A percentile compares a stretch with the other conserved stretches of the same genome.
Conservation (phyloP, 495 filamentous ascomycete genomes). For the Pyronema domesticum region DNA sequence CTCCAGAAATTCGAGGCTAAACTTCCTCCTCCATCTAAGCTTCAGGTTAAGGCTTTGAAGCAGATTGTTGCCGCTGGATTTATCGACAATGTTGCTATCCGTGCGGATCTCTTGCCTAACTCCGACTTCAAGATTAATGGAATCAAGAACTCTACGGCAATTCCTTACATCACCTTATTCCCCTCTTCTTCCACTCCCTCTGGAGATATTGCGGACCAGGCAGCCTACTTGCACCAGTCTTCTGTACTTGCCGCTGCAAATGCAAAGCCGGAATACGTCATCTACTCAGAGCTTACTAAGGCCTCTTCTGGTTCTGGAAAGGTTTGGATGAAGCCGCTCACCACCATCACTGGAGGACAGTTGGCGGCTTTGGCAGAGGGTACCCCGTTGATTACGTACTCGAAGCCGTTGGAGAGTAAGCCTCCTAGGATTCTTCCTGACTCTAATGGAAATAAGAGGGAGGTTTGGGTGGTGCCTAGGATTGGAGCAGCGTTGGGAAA, state of each 20-base stretch:
- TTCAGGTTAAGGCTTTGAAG: constrained; percentile 63
- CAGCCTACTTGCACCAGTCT: constrained; percentile 72
- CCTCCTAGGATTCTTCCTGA: constrained; percentile 27
- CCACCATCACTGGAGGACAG: constrained; percentile 52
- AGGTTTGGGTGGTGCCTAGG: constrained; percentile 68
- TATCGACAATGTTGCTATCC: constrained; percentile 88
- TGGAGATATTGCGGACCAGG: constrained; percentile 29
- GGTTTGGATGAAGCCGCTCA: constrained; percentile 77
- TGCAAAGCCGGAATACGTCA: constrained; percentile 61
- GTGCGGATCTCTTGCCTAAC: constrained; percentile 62
- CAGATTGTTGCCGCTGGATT: constrained; percentile 86
- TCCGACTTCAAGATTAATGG: constrained; percentile 54
- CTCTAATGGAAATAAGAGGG: constrained; percentile 38
- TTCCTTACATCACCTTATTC: constrained; percentile 78
- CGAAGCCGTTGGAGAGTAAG: constrained; percentile 77
- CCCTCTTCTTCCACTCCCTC: constrained; percentile 31
- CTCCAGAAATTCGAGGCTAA: constrained; percentile 40
- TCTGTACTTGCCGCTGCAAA: constrained; percentile 59
- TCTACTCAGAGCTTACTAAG: constrained; percentile 56
- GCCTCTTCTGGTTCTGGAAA: constrained; percentile 46
- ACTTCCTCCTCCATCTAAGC: constrained; percentile 49
- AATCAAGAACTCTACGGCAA: constrained; percentile 65
- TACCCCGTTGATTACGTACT: constrained; percentile 67
- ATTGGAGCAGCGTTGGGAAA: constrained; percentile 41
- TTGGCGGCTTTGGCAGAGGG: constrained; percentile 67